Evolutionary conservation across 805 yeast species (phyloP).

Genomic region (Naumovozyma dairenensis): DNA sequence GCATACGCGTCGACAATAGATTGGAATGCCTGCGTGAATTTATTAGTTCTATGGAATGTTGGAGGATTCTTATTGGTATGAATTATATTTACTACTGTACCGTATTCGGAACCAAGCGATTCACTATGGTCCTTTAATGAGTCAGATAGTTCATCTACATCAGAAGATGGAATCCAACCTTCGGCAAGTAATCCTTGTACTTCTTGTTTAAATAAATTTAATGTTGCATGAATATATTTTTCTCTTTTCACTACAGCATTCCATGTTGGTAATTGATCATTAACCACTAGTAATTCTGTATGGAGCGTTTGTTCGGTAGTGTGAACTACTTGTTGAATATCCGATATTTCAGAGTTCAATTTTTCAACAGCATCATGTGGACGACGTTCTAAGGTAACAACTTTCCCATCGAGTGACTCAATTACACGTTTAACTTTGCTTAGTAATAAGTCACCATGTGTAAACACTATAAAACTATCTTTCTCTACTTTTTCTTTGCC

Average conservation of each 20-base stretch:
- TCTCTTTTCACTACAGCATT: slow-evolving; percentile 61
- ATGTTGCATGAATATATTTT: slow-evolving; percentile 66
- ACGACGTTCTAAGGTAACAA: slow-evolving; percentile 37
- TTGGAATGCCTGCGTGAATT: slow-evolving; percentile 90
- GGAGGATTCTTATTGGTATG: slow-evolving; percentile 85
- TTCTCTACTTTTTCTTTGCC: slow-evolving; percentile 49
- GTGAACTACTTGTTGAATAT: slow-evolving; percentile 49
- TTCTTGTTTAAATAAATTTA: slow-evolving; percentile 71
- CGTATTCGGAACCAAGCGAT: slow-evolving; percentile 32
- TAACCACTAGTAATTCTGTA: slow-evolving; percentile 70
- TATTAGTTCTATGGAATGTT: slow-evolving; percentile 88
- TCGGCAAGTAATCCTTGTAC: slow-evolving; percentile 86
- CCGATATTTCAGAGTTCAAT: slow-evolving; percentile 41
- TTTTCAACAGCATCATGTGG: slow-evolving; percentile 30
- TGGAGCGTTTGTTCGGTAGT: slow-evolving; percentile 60
- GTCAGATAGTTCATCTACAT: slow-evolving; percentile 52
- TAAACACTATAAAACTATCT: slow-evolving; percentile 77
- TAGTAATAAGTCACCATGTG: slow-evolving; percentile 75
- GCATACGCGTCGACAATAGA: slow-evolving; percentile 93
- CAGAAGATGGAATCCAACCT: slow-evolving; percentile 91
- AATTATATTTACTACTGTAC: slow-evolving; percentile 48
- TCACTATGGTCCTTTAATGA: slow-evolving; percentile 45
- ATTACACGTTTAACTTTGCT: slow-evolving; percentile 71
- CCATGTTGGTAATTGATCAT: slow-evolving; percentile 71
- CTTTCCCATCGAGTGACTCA: slow-evolving; percentile 80